These are phyloP conservation scores for Piloderma croceum DNA, from an alignment of 768 basidiomycete genomes.

Conservation along the genomic window DNA sequence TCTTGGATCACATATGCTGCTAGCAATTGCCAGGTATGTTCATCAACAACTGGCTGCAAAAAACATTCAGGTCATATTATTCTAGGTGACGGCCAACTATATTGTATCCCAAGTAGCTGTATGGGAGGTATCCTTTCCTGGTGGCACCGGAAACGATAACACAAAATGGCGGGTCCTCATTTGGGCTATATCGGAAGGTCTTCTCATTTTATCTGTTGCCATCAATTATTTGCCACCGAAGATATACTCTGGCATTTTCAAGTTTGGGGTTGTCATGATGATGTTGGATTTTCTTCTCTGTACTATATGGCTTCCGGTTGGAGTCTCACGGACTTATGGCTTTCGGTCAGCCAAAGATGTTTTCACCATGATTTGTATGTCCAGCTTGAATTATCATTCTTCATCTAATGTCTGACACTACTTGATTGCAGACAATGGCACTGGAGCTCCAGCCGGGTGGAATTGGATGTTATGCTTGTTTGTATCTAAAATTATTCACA, in stretches of 20 bases:
- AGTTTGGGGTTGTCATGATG: constrained; percentile 65
- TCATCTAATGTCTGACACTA: constrained; percentile 37
- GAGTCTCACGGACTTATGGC: constrained; percentile 83
- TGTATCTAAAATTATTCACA: constrained; percentile 22
- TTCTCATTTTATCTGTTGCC: constrained; percentile 65
- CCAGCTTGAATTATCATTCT: neutral
- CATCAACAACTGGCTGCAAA: too few relatives aligned
- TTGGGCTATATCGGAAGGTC: constrained; percentile 74
- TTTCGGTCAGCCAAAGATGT: too few relatives aligned
- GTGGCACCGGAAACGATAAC: constrained; percentile 63
- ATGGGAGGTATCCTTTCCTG: constrained; percentile 79
- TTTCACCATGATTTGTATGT: constrained; percentile 73
- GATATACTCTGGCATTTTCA: constrained; percentile 72
- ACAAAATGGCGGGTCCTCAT: constrained; percentile 83
- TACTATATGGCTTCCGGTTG: constrained; percentile 89
- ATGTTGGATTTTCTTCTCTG: constrained; percentile 86
- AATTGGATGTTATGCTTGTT: constrained; percentile 89
- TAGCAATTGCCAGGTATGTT: constrained; percentile 73
- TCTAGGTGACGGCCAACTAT: constrained; percentile 84
- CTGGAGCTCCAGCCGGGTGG: too few relatives aligned
- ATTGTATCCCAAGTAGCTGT: constrained; percentile 79
- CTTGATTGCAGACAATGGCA: too few relatives aligned
- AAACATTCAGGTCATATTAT: neutral
- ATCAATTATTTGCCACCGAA: constrained; percentile 83
- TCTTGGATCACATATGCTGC: constrained; percentile 95